phyloP scores from a whole-genome alignment of 176 grass and related monocot species.

The Aegilops tauschii region DNA sequence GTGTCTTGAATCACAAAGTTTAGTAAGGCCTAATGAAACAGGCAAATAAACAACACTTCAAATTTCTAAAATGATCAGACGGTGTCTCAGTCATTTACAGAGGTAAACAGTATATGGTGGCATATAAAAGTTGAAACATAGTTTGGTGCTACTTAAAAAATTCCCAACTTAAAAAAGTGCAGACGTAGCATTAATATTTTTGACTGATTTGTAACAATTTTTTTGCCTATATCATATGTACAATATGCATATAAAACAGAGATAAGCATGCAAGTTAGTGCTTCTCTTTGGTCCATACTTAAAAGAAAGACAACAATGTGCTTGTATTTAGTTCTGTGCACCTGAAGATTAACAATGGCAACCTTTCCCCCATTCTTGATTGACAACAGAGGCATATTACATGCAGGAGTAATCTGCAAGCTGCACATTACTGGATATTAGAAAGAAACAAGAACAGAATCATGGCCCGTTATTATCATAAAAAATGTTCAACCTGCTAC shows the following conservation, averaged over 20 bases:
- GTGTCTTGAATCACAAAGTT: neutral
- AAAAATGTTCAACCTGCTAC: neutral
- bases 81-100: neutral
- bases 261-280: neutral
- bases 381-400: slow-evolving; percentile 87
- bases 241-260: neutral
- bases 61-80: neutral
- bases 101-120: neutral
- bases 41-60: neutral
- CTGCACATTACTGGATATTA: slow-evolving; percentile 41
- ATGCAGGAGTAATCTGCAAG: slow-evolving; percentile 96
- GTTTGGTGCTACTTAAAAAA: neutral
- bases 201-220: neutral
- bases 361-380: slow-evolving; percentile 71
- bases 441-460: slow-evolving; percentile 18
- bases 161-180: neutral
- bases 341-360: slow-evolving; percentile 98
- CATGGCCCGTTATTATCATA: slow-evolving; percentile 3
- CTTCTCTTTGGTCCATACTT: neutral
- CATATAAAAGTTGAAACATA: neutral
- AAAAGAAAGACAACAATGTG: slow-evolving; percentile 7
- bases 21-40: neutral
- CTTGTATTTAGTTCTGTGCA: slow-evolving; percentile 16
- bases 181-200: neutral
- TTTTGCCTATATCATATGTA: neutral